Percentiles rank a stretch among this genome's conserved stretches.
Conservation (phyloP, 257 asterid genomes). For the Eucommia ulmoides region DNA sequence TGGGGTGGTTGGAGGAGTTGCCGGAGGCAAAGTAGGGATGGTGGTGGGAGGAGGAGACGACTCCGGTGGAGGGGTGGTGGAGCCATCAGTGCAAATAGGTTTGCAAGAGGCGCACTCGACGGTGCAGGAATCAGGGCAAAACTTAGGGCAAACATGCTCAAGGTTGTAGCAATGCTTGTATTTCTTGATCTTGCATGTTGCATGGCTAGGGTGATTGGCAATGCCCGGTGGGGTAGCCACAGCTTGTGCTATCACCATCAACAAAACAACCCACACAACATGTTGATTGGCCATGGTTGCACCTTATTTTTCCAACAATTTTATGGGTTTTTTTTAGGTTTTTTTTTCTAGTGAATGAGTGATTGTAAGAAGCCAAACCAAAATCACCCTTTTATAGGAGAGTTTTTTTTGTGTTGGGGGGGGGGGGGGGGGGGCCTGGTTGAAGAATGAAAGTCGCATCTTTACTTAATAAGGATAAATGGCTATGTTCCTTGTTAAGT, state of each 20-base stretch:
- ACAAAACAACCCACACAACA: not conserved
- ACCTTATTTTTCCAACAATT: too few species aligned
- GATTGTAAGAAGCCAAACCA: not conserved
- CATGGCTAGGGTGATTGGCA: constrained; percentile 30
- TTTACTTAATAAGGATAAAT: not conserved
- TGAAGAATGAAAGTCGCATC: not conserved
- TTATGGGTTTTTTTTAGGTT: not conserved
- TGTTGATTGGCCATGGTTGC: not conserved
- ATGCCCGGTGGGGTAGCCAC: constrained; percentile 41
- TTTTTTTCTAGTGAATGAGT: not conserved
- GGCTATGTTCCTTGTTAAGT: not conserved
- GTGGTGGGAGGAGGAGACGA: not conserved
- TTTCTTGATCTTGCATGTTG: constrained; percentile 24
- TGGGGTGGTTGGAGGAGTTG: too few species aligned
- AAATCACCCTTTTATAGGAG: not conserved
- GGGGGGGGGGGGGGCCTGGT: not conserved
- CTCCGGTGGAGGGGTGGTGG: not conserved
- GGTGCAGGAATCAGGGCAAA: constrained; percentile 33
- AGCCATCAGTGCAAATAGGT: constrained; percentile 13
- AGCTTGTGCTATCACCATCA: constrained; percentile 5
- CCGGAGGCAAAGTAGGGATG: too few species aligned
- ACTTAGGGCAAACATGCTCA: constrained; percentile 50
- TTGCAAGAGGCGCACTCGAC: constrained; percentile 12
- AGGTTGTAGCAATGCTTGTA: constrained; percentile 33
- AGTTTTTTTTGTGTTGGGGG: too few species aligned